Base-by-base conservation (phyloP, 441 rosid species). In the Aquilaria agallochum region DNA sequence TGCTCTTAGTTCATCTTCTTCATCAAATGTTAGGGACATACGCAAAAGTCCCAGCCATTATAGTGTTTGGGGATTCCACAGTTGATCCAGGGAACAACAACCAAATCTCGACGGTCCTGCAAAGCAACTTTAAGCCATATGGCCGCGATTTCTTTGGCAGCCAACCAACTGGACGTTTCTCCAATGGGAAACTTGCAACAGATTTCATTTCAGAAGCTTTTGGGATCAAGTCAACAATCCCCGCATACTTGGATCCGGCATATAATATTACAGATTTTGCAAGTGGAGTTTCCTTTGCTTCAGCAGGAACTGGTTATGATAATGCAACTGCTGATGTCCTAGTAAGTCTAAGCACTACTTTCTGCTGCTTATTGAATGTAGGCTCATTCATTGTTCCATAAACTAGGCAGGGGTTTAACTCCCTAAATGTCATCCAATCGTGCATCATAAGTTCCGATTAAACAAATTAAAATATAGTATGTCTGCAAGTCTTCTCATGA, bases 1-100 rank as follows among this genome's bases (percentile, higher is more conserved):
- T 74, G 1, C 55, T 83, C 33, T 53, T 75, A 20, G 56, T 54
- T 54, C 67, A 71, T 62, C 61, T 83, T 47, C 69, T 82, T 4
- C 59, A 59, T 72, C 79, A 72, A 61, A 51, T 78, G 52, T 73
- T 59, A 15, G 46, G 60, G 50, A 62, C 66, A 40, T 34, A 49
- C 14, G 83, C 81, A 1, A 79, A 70, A 47, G 75, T 82, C 44
- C 72, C 84, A 0, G 86, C 86, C 1, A 59, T 85, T 32, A 85
- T 85, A 7, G 86, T 82, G 42, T 82, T 85, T 48, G 86, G 88
- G 34, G 88, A 85, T 71, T 85, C 88, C 12, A 70, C 84, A 0
- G 86, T 80, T 5, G 88, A 85, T 68, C 64, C 84, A 3, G 86
- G 86, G n/a, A 85, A 85, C 78, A 85, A 85, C 73, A 85, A 85